Evolutionary conservation across 2,329 filamentous ascomycete species (phyloP), one percentile per base, ranked within the genome.

Genomic region (Talaromyces piceae): DNA sequence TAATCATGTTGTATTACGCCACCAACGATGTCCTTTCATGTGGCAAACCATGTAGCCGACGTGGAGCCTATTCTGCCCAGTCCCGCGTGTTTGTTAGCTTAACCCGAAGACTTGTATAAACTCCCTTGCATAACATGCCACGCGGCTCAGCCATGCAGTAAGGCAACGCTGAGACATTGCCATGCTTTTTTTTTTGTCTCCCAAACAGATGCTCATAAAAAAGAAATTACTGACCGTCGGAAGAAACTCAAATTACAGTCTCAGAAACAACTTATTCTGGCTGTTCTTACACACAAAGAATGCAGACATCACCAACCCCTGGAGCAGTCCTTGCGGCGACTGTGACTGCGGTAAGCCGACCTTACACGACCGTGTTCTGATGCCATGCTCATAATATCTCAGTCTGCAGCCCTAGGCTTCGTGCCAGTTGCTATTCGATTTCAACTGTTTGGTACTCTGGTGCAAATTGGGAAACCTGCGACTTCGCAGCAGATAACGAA

Each of bases 391-490:
- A 23, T 7, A 18, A 13, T 0, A 16, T n/a, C 30, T 4, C 41
- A 70, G 67, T 54, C 63, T 1, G 65, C 67, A 11, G 62, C 66
- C 0, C 49, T 70, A n/a, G 67, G 65, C 1, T 70, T 70, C 30
- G 58, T 70, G 2, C 67, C 67, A 2, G 64, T 70, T 18, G 67
- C 67, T 0, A 56, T 67, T 12, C 61, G 67, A 28, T 69, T 70
- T 51, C 51, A 64, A 41, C 55, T 70, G 9, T 69, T 70, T 45
- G 51, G 56, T 16, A 56, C 58, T 20, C 48, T 70, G 1, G 61
- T 63, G 5, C 49, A 43, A 6, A 55, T 64, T 26, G 59, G 58
- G 2, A 55, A 56, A 13, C 57, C 61, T 1, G 61, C 59, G 4
- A 65, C 57, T 5, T 60, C 61, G 7, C 53, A 63, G 26, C 59